Conservation (phyloP, 495 filamentous ascomycete genomes). For the Amorphotheca resinae region DNA sequence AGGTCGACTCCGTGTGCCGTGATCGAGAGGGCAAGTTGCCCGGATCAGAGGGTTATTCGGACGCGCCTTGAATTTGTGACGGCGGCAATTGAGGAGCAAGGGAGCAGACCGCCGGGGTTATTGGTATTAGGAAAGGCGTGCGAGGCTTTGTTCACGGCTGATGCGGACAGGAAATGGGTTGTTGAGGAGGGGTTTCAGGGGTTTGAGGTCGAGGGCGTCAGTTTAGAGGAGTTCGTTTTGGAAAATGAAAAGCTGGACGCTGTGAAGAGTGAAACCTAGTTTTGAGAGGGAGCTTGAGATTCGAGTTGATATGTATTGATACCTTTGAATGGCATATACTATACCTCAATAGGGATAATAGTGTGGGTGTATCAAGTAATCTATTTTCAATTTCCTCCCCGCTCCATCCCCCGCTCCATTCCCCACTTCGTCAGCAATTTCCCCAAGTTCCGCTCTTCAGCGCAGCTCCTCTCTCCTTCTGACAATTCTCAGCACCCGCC, state of each 20-base stretch:
- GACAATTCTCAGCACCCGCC: no score
- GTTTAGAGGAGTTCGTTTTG: slow-evolving; percentile 21
- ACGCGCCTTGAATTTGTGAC: slow-evolving; percentile 70
- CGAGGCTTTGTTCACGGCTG: slow-evolving; percentile 50
- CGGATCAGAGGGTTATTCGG: slow-evolving; percentile 85
- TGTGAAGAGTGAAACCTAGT: slow-evolving; percentile 9
- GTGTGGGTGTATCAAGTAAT: no score
- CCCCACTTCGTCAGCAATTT: no score
- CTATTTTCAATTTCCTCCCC: no score
- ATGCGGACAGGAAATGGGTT: slow-evolving; percentile 52
- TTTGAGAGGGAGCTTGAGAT: slow-evolving; percentile 10
- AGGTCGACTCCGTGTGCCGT: slow-evolving; percentile 73
- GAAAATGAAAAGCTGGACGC: slow-evolving; percentile 8
- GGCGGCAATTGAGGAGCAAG: slow-evolving; percentile 77
- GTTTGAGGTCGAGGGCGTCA: slow-evolving; percentile 32
- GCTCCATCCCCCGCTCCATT: no score
- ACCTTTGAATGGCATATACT: neutral
- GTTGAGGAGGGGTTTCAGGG: slow-evolving; percentile 84
- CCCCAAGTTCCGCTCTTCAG: no score
- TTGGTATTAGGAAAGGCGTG: slow-evolving; percentile 82
- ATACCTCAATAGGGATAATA: no score
- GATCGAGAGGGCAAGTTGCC: slow-evolving; percentile 85
- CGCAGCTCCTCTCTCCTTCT: no score
- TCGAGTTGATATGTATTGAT: neutral
- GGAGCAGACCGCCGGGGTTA: slow-evolving; percentile 78